These are phyloP conservation scores for Tylopilus cervinicoccineus DNA, from an alignment of 768 basidiomycete genomes.

Conservation along the genomic window DNA sequence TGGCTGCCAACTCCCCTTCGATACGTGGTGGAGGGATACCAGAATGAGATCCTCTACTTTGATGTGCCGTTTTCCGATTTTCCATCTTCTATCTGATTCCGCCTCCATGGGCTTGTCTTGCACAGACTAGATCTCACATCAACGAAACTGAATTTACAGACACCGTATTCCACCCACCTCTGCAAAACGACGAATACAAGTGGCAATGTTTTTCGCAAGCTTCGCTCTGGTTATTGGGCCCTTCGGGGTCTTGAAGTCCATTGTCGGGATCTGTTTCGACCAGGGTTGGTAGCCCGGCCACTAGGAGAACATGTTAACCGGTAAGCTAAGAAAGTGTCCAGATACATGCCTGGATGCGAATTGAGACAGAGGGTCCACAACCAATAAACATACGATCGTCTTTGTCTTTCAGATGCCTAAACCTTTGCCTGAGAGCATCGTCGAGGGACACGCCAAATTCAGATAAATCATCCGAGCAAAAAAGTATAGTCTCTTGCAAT, in stretches of 20 bases:
- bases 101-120: constrained; percentile 55
- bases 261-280: constrained; percentile 80
- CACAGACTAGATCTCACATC: constrained; percentile 40
- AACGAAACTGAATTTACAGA: background rate
- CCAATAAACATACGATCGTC: constrained; percentile 67
- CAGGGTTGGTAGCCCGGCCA: constrained; percentile 79
- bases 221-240: constrained; percentile 74
- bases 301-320: constrained; percentile 32
- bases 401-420: constrained; percentile 49
- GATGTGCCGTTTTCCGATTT: constrained; percentile 55
- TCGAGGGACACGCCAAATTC: constrained; percentile 60
- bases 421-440: constrained; percentile 61
- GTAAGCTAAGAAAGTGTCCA: background rate
- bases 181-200: constrained; percentile 69
- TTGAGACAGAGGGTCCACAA: constrained; percentile 77
- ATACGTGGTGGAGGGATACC: constrained; percentile 79
- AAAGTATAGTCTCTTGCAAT: constrained; percentile 62
- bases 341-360: constrained; percentile 61
- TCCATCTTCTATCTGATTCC: constrained; percentile 58
- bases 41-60: constrained; percentile 64
- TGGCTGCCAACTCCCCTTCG: constrained; percentile 80
- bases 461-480: constrained; percentile 47
- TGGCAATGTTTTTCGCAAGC: constrained; percentile 76
- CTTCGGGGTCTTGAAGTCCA: constrained; percentile 75
- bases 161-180: constrained; percentile 34